phyloP scores from a whole-genome alignment of 768 basidiomycete species.

The Butyriboletus loyo region DNA sequence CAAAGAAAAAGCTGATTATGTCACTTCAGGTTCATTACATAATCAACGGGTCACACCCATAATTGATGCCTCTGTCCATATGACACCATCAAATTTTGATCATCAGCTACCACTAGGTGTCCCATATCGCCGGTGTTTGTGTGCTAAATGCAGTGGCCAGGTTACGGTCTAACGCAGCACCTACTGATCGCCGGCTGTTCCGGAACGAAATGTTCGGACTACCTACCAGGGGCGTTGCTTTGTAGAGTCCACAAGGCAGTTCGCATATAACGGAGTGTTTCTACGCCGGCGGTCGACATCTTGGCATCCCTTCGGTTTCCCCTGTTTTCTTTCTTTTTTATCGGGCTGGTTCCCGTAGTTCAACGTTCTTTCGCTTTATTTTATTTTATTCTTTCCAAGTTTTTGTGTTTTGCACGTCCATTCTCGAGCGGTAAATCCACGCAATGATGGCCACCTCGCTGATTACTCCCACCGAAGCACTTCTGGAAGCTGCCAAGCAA shows the following conservation, averaged over 20 bases:
- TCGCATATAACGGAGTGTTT: constrained; percentile 12
- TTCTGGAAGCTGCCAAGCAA: constrained; percentile 31
- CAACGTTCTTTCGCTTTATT: neutral
- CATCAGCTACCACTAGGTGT: neutral
- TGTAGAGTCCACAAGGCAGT: neutral
- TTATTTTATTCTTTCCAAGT: neutral
- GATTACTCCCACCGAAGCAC: constrained; percentile 29
- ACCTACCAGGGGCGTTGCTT: neutral
- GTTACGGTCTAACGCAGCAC: neutral
- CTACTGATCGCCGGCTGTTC: neutral
- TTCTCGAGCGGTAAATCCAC: constrained; percentile 2
- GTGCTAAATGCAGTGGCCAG: neutral
- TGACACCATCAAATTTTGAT: neutral
- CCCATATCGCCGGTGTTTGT: neutral
- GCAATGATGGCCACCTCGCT: constrained; percentile 10
- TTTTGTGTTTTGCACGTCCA: neutral
- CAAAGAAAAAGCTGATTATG: no score
- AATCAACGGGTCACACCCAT: no score
- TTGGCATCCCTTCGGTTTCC: constrained; percentile 9
- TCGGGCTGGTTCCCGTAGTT: constrained; percentile 19
- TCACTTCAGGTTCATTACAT: no score
- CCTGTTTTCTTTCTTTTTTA: constrained; percentile 4
- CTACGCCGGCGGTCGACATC: constrained; percentile 6
- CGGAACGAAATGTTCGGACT: neutral
- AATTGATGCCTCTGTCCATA: no score